These are phyloP conservation scores for Fusarium clavum DNA, from an alignment of 2,329 filamentous ascomycete genomes.

Conservation along the genomic window DNA sequence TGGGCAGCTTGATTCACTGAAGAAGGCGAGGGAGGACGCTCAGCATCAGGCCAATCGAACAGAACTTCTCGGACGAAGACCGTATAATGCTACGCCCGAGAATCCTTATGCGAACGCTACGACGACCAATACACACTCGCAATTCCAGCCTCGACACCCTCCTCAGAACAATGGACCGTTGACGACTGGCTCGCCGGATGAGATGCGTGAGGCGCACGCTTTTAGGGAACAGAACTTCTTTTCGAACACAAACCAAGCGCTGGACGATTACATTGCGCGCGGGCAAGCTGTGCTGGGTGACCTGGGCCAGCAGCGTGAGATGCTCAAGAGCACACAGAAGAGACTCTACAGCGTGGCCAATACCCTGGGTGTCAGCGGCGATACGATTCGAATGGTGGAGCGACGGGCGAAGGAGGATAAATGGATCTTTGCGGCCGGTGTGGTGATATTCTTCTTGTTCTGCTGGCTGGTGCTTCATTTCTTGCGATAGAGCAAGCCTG, in stretches of 20 bases:
- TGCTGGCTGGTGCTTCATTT: constrained; percentile 93
- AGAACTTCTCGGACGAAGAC: constrained; percentile 87
- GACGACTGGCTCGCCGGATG: constrained; percentile 66
- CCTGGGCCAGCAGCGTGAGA: constrained; percentile 88
- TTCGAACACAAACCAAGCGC: constrained; percentile 79
- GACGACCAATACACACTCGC: constrained; percentile 49
- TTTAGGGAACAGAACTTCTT: constrained; percentile 93
- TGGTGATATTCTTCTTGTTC: constrained; percentile 87
- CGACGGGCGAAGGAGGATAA: constrained; percentile 92
- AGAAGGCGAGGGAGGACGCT: constrained; percentile 80
- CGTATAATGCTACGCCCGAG: constrained; percentile 84
- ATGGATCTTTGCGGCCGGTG: constrained; percentile 94
- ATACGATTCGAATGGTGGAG: constrained; percentile 98
- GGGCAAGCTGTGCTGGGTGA: constrained; percentile 92
- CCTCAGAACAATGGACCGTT: constrained; percentile 50
- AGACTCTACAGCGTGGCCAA: constrained; percentile 93
- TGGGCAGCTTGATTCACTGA: constrained; percentile 79
- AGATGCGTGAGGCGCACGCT: constrained; percentile 81
- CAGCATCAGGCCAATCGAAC: constrained; percentile 73
- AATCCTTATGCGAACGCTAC: constrained; percentile 84
- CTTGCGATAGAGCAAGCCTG: constrained; percentile 61
- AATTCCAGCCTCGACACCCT: constrained; percentile 58
- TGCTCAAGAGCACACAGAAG: constrained; percentile 94
- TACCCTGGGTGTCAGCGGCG: constrained; percentile 90
- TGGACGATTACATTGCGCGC: constrained; percentile 94